phyloP scores from a whole-genome alignment of 257 asterid species.

The Penstemon eatonii region DNA sequence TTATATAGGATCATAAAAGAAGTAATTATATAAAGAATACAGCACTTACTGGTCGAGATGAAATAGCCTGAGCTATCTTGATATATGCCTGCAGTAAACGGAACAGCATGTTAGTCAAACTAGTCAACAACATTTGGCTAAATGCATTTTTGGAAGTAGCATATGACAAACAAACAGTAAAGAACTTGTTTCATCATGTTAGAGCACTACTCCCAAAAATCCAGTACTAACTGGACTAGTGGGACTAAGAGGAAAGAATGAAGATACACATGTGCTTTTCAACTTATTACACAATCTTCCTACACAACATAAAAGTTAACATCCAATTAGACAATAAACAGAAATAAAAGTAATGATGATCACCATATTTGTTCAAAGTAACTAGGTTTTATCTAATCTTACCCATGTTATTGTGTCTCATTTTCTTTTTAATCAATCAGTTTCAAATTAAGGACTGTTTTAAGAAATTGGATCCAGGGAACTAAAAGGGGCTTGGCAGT shows the following conservation, averaged over 20 bases:
- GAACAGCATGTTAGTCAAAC: constrained; percentile 7
- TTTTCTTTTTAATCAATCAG: neutral
- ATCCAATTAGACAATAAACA: neutral
- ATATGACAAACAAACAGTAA: neutral
- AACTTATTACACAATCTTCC: neutral
- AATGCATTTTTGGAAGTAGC: neutral
- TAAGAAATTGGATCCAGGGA: neutral
- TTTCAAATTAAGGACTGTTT: neutral
- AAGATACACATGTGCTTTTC: neutral
- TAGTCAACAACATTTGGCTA: constrained; percentile 21
- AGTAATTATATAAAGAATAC: constrained; percentile 14
- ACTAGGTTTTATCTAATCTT: neutral
- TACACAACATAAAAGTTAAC: neutral
- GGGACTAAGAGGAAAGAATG: neutral
- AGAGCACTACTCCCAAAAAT: constrained; percentile 2
- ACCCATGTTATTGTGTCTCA: neutral
- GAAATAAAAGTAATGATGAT: neutral
- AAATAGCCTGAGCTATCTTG: constrained; percentile 96
- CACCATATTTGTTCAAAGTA: neutral
- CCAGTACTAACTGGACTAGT: neutral
- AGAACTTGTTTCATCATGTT: neutral
- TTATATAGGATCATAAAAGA: constrained; percentile 10
- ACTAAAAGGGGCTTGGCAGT: neutral
- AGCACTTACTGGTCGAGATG: constrained; percentile 88
- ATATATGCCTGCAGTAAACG: constrained; percentile 73